Evolutionary conservation across 1,284 basidiomycete genomes (phyloP).

Genomic region (Leccinum insolens): DNA sequence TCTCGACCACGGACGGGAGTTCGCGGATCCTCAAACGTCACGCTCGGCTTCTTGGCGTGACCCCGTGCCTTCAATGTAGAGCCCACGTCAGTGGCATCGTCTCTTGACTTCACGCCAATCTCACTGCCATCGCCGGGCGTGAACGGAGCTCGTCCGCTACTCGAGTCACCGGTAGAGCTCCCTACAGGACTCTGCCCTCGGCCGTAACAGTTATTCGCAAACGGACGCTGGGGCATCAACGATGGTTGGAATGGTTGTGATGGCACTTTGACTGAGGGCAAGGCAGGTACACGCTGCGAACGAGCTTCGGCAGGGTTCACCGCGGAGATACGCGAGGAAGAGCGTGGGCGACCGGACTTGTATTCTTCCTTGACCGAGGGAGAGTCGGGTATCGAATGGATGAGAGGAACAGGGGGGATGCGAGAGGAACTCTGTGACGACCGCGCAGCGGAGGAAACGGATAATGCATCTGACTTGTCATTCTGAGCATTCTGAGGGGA

Average conservation of each 20-base stretch:
- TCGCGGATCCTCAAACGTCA: constrained; percentile 54
- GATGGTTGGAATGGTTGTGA: constrained; percentile 18
- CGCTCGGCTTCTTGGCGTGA: constrained; percentile 57
- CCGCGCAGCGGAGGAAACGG: constrained; percentile 24
- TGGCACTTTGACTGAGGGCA: constrained; percentile 13
- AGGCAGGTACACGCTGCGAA: constrained; percentile 14
- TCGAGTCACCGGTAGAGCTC: constrained; percentile 79
- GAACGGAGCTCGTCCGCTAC: constrained; percentile 67
- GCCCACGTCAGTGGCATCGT: constrained; percentile 37
- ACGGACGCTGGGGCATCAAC: constrained; percentile 44
- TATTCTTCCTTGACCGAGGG: constrained; percentile 33
- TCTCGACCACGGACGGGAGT: constrained; percentile 29
- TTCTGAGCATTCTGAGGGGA: neutral
- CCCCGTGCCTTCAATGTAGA: constrained; percentile 35
- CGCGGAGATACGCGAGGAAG: constrained; percentile 18
- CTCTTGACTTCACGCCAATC: constrained; percentile 42
- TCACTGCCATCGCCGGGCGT: constrained; percentile 79
- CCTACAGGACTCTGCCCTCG: constrained; percentile 64
- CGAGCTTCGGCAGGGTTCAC: constrained; percentile 14
- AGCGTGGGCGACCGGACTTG: constrained; percentile 20
- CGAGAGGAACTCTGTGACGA: constrained; percentile 31
- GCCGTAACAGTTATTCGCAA: constrained; percentile 40
- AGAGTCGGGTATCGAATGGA: constrained; percentile 35
- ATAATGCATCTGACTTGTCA: constrained; percentile 30
- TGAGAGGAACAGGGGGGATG: constrained; percentile 34